phyloP scores from a whole-genome alignment of 2,329 filamentous ascomycete species.

The Xylaria sp. region DNA sequence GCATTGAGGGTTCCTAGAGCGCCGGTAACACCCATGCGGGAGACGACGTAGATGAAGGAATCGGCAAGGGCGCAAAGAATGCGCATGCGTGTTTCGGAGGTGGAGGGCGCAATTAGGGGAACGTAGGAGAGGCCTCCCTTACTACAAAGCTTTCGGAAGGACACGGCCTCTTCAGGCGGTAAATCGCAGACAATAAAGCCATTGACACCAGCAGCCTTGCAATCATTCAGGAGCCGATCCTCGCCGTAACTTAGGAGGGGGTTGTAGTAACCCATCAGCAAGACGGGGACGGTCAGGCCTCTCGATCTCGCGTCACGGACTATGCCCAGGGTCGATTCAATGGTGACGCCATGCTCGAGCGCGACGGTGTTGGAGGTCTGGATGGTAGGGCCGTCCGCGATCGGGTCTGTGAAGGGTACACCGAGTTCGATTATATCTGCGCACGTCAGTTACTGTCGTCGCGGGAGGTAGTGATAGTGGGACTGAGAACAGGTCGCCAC shows the following conservation, averaged over 20 bases:
- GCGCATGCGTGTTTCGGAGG: conserved; percentile 91
- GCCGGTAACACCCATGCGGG: conserved; percentile 94
- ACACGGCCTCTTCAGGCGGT: conserved; percentile 91
- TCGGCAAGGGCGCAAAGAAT: conserved; percentile 95
- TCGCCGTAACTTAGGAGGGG: conserved; percentile 93
- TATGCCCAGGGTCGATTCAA: conserved; percentile 78
- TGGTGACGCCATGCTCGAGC: conserved; percentile 84
- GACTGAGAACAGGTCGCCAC: conserved; percentile 1
- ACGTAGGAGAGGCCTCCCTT: conserved; percentile 88
- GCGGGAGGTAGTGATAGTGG: neutral
- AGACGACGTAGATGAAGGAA: conserved; percentile 99
- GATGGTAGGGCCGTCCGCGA: conserved; percentile 96
- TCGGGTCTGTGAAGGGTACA: conserved; percentile 95
- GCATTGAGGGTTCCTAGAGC: conserved; percentile 81
- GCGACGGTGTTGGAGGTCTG: conserved; percentile 93
- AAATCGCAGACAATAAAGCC: conserved; percentile 97
- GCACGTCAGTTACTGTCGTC: conserved; percentile 7
- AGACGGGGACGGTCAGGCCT: conserved; percentile 78
- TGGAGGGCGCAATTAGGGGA: conserved; percentile 92
- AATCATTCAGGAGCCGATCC: conserved; percentile 82
- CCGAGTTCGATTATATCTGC: conserved; percentile 93
- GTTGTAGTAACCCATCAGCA: conserved; percentile 99
- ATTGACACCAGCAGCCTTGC: conserved; percentile 82
- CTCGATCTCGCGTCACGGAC: conserved; percentile 76
- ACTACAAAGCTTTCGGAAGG: conserved; percentile 84